Percentiles rank a stretch among this genome's conserved stretches.
Conservation (phyloP, 495 filamentous ascomycete species). For the Talaromyces liani region DNA sequence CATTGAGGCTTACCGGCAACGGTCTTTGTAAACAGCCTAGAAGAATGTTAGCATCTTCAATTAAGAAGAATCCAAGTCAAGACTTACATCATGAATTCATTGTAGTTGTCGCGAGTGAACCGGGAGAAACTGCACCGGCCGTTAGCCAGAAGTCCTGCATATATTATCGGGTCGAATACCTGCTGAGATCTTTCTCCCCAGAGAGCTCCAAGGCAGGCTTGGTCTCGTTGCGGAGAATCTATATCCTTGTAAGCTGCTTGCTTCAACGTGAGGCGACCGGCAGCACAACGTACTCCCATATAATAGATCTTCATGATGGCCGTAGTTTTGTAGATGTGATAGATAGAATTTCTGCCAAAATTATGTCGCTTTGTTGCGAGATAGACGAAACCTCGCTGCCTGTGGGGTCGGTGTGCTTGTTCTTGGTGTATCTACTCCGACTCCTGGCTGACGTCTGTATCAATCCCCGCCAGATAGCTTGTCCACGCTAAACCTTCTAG, state of each 20-base stretch:
- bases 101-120: constrained; percentile 29
- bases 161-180: constrained; percentile 45
- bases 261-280: constrained; percentile 8
- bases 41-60: not conserved
- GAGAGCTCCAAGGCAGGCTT: constrained; percentile 77
- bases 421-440: not conserved
- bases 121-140: not conserved
- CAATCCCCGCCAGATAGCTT: not conserved
- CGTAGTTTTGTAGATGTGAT: not conserved
- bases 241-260: constrained; percentile 9
- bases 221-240: constrained; percentile 76
- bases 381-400: not conserved
- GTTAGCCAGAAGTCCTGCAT: constrained; percentile 54
- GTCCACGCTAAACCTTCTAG: not conserved
- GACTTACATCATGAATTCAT: constrained; percentile 40
- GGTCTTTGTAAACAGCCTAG: constrained; percentile 45
- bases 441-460: constrained; percentile 5
- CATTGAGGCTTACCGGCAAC: constrained; percentile 41
- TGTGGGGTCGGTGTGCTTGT: not conserved
- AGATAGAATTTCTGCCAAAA: not conserved
- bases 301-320: constrained; percentile 87
- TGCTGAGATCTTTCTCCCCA: constrained; percentile 70
- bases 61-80: not conserved
- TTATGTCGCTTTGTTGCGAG: not conserved
- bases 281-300: constrained; percentile 62